These are phyloP conservation scores for Stromatinia cepivora DNA, from an alignment of 2,329 filamentous ascomycete genomes.

Conservation along the genomic window DNA sequence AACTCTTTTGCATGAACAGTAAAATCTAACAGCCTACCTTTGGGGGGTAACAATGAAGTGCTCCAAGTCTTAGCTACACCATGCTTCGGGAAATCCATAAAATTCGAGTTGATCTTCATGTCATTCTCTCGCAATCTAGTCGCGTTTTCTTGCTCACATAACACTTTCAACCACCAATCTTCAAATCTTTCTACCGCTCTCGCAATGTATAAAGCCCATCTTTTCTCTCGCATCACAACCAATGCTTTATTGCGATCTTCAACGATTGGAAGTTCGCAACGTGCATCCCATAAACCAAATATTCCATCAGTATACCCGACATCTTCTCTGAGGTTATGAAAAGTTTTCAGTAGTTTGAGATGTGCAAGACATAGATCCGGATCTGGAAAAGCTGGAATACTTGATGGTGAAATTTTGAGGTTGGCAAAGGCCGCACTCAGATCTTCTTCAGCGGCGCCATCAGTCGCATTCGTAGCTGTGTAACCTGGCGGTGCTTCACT, in stretches of 20 bases:
- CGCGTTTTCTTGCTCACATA: conserved; percentile 29
- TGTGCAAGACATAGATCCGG: conserved; percentile 67
- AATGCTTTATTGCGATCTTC: conserved; percentile 44
- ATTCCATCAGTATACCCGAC: conserved; percentile 66
- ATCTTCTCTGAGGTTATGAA: conserved; percentile 66
- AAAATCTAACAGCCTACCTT: conserved; percentile 50
- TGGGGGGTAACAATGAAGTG: conserved; percentile 47
- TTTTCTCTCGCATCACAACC: conserved; percentile 63
- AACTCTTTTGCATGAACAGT: neutral
- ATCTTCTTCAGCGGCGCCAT: conserved; percentile 26
- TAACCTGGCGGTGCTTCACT: conserved; percentile 31
- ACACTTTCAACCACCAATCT: conserved; percentile 57
- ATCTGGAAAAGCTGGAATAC: conserved; percentile 42
- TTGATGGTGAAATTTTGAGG: conserved; percentile 41
- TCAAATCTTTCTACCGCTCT: conserved; percentile 68
- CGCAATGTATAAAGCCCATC: conserved; percentile 69
- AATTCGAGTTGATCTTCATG: conserved; percentile 27
- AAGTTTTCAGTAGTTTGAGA: conserved; percentile 68
- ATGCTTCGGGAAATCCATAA: conserved; percentile 22
- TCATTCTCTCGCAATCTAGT: conserved; percentile 31
- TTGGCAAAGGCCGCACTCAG: conserved; percentile 43
- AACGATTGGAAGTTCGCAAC: conserved; percentile 37
- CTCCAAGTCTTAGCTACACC: conserved; percentile 41
- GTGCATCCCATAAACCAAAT: conserved; percentile 59
- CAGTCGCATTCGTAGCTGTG: conserved; percentile 25